Evolutionary conservation across 768 basidiomycete genomes (phyloP), one percentile per base, ranked within the genome.

Genomic region (Russula abietina): DNA sequence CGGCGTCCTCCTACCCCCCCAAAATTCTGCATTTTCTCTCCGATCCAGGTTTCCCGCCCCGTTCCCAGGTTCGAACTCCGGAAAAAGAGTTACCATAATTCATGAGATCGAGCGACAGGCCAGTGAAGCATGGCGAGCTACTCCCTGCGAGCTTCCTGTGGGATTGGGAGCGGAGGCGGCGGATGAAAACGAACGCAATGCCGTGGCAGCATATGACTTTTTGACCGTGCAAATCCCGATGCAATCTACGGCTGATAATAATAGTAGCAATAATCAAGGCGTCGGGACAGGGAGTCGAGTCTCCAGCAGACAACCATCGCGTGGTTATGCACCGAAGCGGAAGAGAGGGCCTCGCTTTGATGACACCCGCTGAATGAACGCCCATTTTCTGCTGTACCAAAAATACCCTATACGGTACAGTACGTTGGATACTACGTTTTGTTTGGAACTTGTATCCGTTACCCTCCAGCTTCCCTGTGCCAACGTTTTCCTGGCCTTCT

Each of bases 21-120:
- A n/a, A n/a, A 45, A 45, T 10, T 8, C 19, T 9, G 5, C 26
- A 8, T 11, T 10, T 16, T 7, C 8, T 10, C 12, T 50, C 26
- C n/a, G 28, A 30, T 33, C 16, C 46, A 85, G 85, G 69, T 87
- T 86, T 68, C 80, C 83, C 36, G 78, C 80, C 3, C 80, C 84
- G 26, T 73, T 45, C 5, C 43, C 52, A 70, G 59, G 74, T 70
- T 48, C 67, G 66, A 65, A 77, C 36, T 55, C 61, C n/a, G 36
- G 46, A 10, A 56, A 76, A 54, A 67, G 72, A 59, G 69, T 36
- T 78, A 79, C n/a, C 64, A 73, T 85, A 45, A 80, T 86, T 46
- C 72, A 75, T 17, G 87, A 88, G 69, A 82, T 88, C 46, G 82
- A 84, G 69, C 71, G 79, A 17, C 84, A 87, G 68, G 86, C 85